phyloP scores from a whole-genome alignment of 345 rosid species.

The Eutrema yunnanense region DNA sequence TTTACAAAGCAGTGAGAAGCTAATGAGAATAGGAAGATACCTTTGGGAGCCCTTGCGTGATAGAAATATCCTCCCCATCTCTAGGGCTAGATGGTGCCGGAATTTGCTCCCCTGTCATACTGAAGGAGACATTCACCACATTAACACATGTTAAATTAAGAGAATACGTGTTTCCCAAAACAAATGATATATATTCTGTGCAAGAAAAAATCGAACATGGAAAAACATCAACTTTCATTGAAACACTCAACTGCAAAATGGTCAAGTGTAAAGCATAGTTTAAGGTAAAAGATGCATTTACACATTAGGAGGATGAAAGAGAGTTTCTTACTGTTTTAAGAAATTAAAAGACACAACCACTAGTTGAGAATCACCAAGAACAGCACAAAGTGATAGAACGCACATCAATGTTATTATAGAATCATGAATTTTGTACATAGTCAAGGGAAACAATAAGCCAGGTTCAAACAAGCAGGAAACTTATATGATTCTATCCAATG shows the following conservation, averaged over 20 bases:
- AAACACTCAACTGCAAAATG: neutral
- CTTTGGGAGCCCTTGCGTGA: slow-evolving; percentile 47
- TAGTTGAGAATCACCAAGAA: neutral
- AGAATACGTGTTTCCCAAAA: slow-evolving; percentile 2
- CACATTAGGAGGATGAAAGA: slow-evolving; percentile 2
- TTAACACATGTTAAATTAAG: slow-evolving; percentile 10
- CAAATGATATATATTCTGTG: slow-evolving; percentile 11
- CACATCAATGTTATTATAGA: neutral
- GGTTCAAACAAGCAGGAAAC: slow-evolving; percentile 4
- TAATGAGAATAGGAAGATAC: slow-evolving; percentile 35
- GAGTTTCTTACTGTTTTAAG: neutral
- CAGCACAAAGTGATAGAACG: neutral
- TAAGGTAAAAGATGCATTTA: slow-evolving; percentile 6
- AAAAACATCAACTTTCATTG: neutral
- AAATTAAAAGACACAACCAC: neutral
- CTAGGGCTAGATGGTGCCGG: slow-evolving; percentile 85
- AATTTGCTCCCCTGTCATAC: slow-evolving; percentile 94
- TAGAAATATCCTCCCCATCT: slow-evolving; percentile 71
- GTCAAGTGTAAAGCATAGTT: slow-evolving; percentile 1
- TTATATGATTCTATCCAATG: neutral
- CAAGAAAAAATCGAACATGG: neutral
- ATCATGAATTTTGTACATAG: neutral
- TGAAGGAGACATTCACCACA: slow-evolving; percentile 38
- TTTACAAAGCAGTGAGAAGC: slow-evolving; percentile 6
- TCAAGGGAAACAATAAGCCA: neutral